Percentiles rank a stretch among this genome's conserved stretches.
Conservation (phyloP, 352 stramenopile species). For the Pythium dissimile region DNA sequence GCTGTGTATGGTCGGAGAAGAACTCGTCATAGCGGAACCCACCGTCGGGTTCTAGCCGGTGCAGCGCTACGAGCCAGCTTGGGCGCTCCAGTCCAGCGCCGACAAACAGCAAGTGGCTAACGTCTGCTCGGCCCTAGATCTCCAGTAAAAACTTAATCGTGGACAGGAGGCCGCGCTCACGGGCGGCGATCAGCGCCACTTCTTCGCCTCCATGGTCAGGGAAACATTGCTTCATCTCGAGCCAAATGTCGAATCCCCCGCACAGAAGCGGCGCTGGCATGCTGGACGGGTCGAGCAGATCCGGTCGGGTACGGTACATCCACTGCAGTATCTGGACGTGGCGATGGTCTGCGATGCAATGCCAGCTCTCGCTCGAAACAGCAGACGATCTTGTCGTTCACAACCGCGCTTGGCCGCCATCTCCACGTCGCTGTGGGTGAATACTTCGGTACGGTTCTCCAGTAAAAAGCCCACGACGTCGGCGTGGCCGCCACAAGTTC, state of each 20-base stretch:
- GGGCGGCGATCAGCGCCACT: not conserved
- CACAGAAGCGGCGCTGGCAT: constrained; percentile 1
- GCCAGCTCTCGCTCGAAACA: not conserved
- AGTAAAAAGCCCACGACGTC: constrained; percentile 17
- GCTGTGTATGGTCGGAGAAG: not conserved
- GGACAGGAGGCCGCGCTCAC: not conserved
- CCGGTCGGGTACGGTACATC: not conserved
- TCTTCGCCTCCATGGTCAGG: not conserved
- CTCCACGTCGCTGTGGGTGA: not conserved
- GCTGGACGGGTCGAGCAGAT: not conserved
- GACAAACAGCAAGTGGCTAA: not conserved
- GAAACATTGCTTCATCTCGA: not conserved
- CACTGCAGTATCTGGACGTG: constrained; percentile 1
- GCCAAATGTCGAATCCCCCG: constrained; percentile 6
- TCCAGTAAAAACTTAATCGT: constrained; percentile 6
- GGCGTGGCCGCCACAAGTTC: constrained; percentile 5
- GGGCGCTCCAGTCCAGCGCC: not conserved
- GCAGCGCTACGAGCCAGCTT: not conserved
- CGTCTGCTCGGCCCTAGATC: not conserved
- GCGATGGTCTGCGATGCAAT: not conserved
- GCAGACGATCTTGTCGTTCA: not conserved
- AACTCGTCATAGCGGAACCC: not conserved
- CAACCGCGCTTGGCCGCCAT: not conserved
- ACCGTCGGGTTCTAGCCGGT: not conserved
- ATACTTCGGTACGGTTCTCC: not conserved